Evolutionary conservation across 768 basidiomycete species (phyloP).

Genomic region (Crepidotus variabilis): DNA sequence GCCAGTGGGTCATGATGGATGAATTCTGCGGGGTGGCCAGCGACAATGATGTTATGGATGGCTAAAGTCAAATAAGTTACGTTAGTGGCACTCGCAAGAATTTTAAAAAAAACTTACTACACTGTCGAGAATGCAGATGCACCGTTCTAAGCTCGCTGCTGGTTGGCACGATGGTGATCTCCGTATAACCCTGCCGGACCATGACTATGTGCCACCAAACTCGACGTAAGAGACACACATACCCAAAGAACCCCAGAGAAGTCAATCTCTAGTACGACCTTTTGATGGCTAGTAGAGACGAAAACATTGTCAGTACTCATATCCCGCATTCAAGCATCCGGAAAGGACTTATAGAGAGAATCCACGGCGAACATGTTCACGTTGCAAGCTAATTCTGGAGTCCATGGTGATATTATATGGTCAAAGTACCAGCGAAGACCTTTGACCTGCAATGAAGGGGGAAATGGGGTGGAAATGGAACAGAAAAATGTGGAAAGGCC

Average conservation of each 20-base stretch:
- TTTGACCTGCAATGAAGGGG: conserved; percentile 15
- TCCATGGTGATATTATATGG: conserved; percentile 35
- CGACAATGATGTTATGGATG: conserved; percentile 71
- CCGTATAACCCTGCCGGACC: conserved; percentile 77
- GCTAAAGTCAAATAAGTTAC: conserved; percentile 33
- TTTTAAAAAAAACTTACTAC: conserved; percentile 52
- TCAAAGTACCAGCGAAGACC: conserved; percentile 24
- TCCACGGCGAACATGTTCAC: conserved; percentile 77
- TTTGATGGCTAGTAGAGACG: conserved; percentile 89
- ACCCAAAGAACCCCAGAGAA: conserved; percentile 87
- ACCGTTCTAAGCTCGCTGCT: conserved; percentile 77
- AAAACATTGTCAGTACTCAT: conserved; percentile 36
- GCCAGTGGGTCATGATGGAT: conserved; percentile 72
- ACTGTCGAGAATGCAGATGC: conserved; percentile 86
- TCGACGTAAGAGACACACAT: conserved; percentile 21
- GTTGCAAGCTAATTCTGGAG: conserved; percentile 55
- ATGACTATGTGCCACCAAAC: conserved; percentile 14
- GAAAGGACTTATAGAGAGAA: conserved; percentile 82
- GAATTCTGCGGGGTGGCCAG: conserved; percentile 71
- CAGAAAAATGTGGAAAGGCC: conserved; percentile 16
- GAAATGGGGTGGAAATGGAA: conserved; percentile 12
- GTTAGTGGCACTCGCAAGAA: neutral
- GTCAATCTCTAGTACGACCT: conserved; percentile 91
- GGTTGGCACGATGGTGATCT: conserved; percentile 84
- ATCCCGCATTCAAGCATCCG: conserved; percentile 12